Base-by-base conservation (phyloP, 495 filamentous ascomycete species). In the Neurospora sp. region DNA sequence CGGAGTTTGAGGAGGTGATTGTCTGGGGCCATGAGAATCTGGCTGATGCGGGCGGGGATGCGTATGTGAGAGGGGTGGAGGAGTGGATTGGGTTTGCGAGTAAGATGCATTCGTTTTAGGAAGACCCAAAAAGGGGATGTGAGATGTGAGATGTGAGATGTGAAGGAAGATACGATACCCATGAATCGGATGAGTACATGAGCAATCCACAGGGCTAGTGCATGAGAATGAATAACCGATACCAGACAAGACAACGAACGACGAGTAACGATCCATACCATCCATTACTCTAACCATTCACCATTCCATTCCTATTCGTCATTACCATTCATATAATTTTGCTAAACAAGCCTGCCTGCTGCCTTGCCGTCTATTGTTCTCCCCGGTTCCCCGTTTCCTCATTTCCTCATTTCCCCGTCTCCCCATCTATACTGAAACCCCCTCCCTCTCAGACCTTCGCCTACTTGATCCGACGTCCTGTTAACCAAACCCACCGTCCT, bases 81-180 rank as follows among this genome's bases (percentile, higher is more conserved):
- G 95, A 98, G 81, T 98, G 94, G 95, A 81, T 98, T 76, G 84
- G 81, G 2, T 89, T 97, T 80, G 90, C 94, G 31, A 90, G 91
- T 75, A 80, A 81, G 79, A 81, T 88, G 69, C 4, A 83, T 74
- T 54, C 69, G 35, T 69, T 72, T 27, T 27, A 27, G 27, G n/a
- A n/a, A n/a, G n/a, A n/a, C n/a, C n/a, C n/a, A n/a, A 35, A 35
- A 11, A 40, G 39, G 39, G 39, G 39, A 27, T 1, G 27, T 1
- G 27, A 2, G 27, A 0, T 40, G 39, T 40, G 39, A 40, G 39
- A 0, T 40, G 39, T 40, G 39, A 40, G 39, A 41, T 38, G 40
- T 16, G 40, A 41, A 41, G 35, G 4, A 35, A 35, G 35, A 35
- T 35, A n/a, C n/a, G 41, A 44, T 18, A 44, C 41, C 16, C 41